Conservation (phyloP, 495 filamentous ascomycete genomes). For the Oleoguttula mirabilis region DNA sequence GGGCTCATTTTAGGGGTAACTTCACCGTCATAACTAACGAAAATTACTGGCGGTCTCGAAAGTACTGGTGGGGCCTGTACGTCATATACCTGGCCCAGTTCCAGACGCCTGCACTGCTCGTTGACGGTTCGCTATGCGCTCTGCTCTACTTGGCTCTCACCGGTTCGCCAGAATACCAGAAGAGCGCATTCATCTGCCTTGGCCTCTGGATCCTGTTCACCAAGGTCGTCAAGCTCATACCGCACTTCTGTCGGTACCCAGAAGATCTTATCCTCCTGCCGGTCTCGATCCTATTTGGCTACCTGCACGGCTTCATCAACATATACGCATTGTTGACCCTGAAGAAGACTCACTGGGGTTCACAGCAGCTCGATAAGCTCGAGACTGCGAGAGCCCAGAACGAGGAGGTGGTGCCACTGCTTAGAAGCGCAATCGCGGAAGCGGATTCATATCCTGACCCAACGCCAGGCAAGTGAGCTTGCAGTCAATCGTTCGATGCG, state of each 20-base stretch:
- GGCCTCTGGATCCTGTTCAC: constrained; percentile 53
- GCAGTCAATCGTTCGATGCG: not conserved
- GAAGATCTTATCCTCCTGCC: constrained; percentile 57
- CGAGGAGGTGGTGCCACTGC: no score
- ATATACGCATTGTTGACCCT: constrained; percentile 55
- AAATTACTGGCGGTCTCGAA: constrained; percentile 55
- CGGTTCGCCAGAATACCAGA: constrained; percentile 19
- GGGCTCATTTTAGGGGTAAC: constrained; percentile 75
- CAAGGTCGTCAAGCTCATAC: constrained; percentile 65
- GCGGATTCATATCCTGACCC: not conserved
- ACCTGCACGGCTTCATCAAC: constrained; percentile 67
- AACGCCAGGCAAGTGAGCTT: not conserved
- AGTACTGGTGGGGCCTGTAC: constrained; percentile 56
- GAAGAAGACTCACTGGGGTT: constrained; percentile 7
- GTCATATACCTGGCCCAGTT: constrained; percentile 64
- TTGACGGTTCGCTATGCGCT: constrained; percentile 51
- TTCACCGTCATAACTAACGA: constrained; percentile 62
- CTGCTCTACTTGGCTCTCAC: constrained; percentile 38
- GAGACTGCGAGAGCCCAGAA: no score
- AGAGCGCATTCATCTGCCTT: not conserved
- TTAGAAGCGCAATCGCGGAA: not conserved
- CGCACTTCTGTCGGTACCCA: constrained; percentile 60
- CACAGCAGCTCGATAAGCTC: constrained; percentile 7
- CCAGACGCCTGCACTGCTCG: constrained; percentile 53
- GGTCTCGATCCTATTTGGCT: constrained; percentile 64